Conservation (phyloP, 192 early-diverging fungal genomes). For the Coemansia sp. region DNA sequence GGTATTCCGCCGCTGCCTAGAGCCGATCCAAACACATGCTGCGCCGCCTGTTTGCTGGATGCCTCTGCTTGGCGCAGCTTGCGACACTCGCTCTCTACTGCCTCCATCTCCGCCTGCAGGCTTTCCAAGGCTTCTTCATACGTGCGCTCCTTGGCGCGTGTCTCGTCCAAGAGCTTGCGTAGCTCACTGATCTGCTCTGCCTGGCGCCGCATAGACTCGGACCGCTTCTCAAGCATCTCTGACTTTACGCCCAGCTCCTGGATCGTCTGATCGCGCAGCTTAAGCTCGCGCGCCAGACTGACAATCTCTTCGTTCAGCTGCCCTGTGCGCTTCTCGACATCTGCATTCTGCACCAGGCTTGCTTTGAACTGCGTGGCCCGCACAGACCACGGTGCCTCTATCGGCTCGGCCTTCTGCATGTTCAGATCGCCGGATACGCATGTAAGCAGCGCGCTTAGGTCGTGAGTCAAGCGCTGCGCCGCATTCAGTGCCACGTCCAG, state of each 20-base stretch:
- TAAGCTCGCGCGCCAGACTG: constrained; percentile 74
- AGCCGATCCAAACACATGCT: background rate
- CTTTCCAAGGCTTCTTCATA: constrained; percentile 71
- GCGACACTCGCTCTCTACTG: constrained; percentile 65
- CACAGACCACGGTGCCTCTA: constrained; percentile 72
- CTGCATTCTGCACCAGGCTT: constrained; percentile 75
- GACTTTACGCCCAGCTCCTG: constrained; percentile 75
- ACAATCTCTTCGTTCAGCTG: constrained; percentile 75
- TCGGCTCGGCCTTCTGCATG: background rate
- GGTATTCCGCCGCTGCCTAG: constrained; percentile 9
- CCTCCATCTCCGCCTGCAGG: constrained; percentile 68
- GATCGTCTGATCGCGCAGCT: constrained; percentile 76
- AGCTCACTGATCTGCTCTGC: constrained; percentile 60
- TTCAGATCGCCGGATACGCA: constrained; percentile 11
- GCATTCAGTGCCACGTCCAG: constrained; percentile 20
- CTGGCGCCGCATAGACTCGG: constrained; percentile 66
- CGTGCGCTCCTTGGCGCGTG: constrained; percentile 60
- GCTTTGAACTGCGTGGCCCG: constrained; percentile 79
- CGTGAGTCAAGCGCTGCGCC: constrained; percentile 21
- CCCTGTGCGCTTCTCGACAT: constrained; percentile 74
- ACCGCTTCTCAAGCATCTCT: constrained; percentile 78
- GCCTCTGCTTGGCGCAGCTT: constrained; percentile 50
- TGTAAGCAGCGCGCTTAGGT: constrained; percentile 18
- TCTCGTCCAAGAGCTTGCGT: constrained; percentile 58
- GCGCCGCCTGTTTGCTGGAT: background rate